Base-by-base conservation (phyloP, 352 stramenopile species). In the Phytophthora capsici region DNA sequence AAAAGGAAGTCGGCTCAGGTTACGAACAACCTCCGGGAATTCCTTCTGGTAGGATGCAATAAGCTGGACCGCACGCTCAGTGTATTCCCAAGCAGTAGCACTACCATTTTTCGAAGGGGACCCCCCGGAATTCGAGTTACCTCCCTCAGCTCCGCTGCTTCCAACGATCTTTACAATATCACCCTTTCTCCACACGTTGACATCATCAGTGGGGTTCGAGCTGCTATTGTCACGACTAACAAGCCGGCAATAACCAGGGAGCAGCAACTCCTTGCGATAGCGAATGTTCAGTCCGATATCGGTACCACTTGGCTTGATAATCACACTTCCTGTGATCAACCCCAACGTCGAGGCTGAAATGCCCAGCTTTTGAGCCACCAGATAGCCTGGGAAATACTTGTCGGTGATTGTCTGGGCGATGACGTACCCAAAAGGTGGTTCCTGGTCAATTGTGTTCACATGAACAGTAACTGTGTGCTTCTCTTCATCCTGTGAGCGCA, bases 391-490 rank as follows among this genome's bases (percentile, higher is more conserved):
- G 16, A 86, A 86, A 55, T 93, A 82, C 32, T 89, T 91, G 61
- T 99, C 97, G 48, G 84, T 82, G 20, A 99, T 90, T 41, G 91
- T 88, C 46, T 93, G 73, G 2, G 94, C 95, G 49, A 99, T 95
- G 6, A 94, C 88, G 44, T 98, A 92, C 16, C 97, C 97, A 80
- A 99, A 99, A n/a, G 97, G 97, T 9, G 96, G 95, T 72, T 93
- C 84, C 57, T 84, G 82, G 47, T 99, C 97, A 57, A 97, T 95
- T 19, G 95, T 97, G 43, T 97, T 84, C 12, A 98, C 84, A 50
- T 90, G 67, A 9, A 99, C 93, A 17, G 91, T 96, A 4, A 99
- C 94, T 49, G 74, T 66, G 57, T 95, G 88, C 16, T 98, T 78
- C 1, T 73, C 66, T 45, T 87, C 75, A 50, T 83, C 63, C 14